phyloP scores from a whole-genome alignment of 176 grass and related monocot species.

The Triticum timopheevii region DNA sequence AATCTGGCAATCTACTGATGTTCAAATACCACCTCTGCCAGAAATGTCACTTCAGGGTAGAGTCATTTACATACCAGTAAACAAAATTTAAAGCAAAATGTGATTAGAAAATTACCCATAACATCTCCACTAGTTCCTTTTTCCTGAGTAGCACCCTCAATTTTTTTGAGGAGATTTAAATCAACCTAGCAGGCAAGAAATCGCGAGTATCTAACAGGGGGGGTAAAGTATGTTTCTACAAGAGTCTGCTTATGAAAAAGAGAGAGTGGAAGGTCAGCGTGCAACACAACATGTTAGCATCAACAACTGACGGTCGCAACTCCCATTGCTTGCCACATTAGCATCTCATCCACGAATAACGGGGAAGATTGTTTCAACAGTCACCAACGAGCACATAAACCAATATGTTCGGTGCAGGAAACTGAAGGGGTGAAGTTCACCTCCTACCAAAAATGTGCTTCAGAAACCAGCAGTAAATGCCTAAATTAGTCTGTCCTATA shows the following conservation, averaged over 20 bases:
- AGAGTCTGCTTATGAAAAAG: too few relatives aligned
- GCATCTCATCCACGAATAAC: not conserved
- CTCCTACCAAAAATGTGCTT: not conserved
- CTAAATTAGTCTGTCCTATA: not conserved
- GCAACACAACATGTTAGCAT: constrained; percentile 7
- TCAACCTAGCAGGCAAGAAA: too few relatives aligned
- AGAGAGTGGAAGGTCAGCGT: not conserved
- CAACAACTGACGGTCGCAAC: not conserved
- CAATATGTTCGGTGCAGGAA: not conserved
- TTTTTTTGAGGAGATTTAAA: too few relatives aligned
- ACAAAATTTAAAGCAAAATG: not conserved
- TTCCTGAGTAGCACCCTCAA: not conserved
- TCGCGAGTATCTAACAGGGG: too few relatives aligned
- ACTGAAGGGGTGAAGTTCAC: not conserved
- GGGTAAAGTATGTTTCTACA: too few relatives aligned
- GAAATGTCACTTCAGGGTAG: not conserved
- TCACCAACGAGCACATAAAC: not conserved
- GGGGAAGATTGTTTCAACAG: not conserved
- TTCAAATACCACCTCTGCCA: not conserved
- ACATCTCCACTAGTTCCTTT: not conserved
- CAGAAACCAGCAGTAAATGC: not conserved
- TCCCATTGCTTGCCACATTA: not conserved
- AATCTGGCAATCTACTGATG: not conserved
- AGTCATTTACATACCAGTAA: not conserved
- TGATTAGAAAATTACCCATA: not conserved